Percentiles rank a stretch among this genome's conserved stretches.
Conservation (phyloP, 2,329 filamentous ascomycete genomes). For the Metarhizium guizhouense region DNA sequence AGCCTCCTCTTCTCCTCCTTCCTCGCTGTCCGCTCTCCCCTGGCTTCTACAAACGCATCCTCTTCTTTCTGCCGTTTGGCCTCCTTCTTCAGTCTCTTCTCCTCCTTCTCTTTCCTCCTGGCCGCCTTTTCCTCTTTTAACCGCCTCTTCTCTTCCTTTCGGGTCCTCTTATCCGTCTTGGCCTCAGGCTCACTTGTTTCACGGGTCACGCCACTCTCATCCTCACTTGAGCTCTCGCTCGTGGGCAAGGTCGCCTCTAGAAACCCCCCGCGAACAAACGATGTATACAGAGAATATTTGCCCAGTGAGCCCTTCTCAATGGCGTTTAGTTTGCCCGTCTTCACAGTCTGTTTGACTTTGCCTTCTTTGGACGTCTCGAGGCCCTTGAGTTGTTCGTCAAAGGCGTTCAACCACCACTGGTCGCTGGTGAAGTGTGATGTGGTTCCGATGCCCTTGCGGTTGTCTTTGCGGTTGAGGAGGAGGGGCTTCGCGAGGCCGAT, state of each 20-base stretch:
- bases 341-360: conserved; percentile 46
- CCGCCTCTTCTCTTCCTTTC: conserved; percentile 7
- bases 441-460: conserved; percentile 73
- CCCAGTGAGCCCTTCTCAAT: conserved; percentile 42
- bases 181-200: conserved; percentile 15
- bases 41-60: conserved; percentile 20
- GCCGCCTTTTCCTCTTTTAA: conserved; percentile 17
- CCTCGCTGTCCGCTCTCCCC: conserved; percentile 31
- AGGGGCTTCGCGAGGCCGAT: conserved; percentile 78
- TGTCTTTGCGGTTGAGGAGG: conserved; percentile 72
- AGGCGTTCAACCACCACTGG: conserved; percentile 96
- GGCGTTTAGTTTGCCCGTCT: conserved; percentile 44
- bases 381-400: conserved; percentile 80
- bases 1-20: conserved; percentile 23
- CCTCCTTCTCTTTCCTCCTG: conserved; percentile 1
- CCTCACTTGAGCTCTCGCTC: conserved; percentile 13
- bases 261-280: conserved; percentile 75
- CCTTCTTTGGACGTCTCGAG: conserved; percentile 56
- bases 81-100: conserved; percentile 6
- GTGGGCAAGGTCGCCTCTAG: conserved; percentile 59
- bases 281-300: conserved; percentile 65
- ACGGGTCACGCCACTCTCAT: conserved; percentile 20
- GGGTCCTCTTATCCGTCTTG: conserved; percentile 9
- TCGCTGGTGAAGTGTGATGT: conserved; percentile 61
- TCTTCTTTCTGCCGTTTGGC: conserved; percentile 15